A percentile compares a stretch with the other conserved stretches of the same genome.
phyloP scores from a whole-genome alignment of 2,329 filamentous ascomycete genomes.

The Fusarium nisikadoi region DNA sequence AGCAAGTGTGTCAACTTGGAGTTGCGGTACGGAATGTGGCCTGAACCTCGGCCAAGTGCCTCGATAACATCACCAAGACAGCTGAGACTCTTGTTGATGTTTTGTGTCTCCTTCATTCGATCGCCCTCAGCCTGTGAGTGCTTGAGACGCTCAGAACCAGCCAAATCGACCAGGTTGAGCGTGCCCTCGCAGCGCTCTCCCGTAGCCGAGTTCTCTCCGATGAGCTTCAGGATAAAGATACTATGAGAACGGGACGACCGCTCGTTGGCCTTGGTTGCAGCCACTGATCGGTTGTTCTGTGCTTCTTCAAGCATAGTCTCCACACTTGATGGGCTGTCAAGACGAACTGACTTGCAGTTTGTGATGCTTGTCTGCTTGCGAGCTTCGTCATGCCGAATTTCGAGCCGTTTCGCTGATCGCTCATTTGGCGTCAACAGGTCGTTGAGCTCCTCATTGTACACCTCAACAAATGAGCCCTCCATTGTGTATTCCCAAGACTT shows the following conservation, averaged over 20 bases:
- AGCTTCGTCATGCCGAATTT: slow-evolving; percentile 86
- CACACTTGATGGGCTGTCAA: slow-evolving; percentile 84
- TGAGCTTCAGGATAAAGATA: slow-evolving; percentile 89
- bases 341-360: slow-evolving; percentile 78
- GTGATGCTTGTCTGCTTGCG: slow-evolving; percentile 85
- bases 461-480: slow-evolving; percentile 95
- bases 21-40: slow-evolving; percentile 93
- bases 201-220: slow-evolving; percentile 76
- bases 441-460: slow-evolving; percentile 97
- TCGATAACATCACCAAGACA: slow-evolving; percentile 95
- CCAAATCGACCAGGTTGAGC: slow-evolving; percentile 94
- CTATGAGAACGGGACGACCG: slow-evolving; percentile 94
- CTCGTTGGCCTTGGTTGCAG: slow-evolving; percentile 97
- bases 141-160: slow-evolving; percentile 90
- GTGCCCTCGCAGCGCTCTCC: slow-evolving; percentile 91
- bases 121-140: slow-evolving; percentile 88
- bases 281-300: slow-evolving; percentile 87
- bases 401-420: slow-evolving; percentile 78
- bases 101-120: slow-evolving; percentile 91
- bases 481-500: slow-evolving; percentile 96
- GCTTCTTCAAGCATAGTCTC: slow-evolving; percentile 83
- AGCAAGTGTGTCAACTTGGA: slow-evolving; percentile 96
- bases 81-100: slow-evolving; percentile 94
- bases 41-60: slow-evolving; percentile 84
- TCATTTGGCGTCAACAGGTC: slow-evolving; percentile 74